Evolutionary conservation across 768 basidiomycete species (phyloP), one percentile per base, ranked within the genome.

Genomic region (Pisolithus tinctorius): DNA sequence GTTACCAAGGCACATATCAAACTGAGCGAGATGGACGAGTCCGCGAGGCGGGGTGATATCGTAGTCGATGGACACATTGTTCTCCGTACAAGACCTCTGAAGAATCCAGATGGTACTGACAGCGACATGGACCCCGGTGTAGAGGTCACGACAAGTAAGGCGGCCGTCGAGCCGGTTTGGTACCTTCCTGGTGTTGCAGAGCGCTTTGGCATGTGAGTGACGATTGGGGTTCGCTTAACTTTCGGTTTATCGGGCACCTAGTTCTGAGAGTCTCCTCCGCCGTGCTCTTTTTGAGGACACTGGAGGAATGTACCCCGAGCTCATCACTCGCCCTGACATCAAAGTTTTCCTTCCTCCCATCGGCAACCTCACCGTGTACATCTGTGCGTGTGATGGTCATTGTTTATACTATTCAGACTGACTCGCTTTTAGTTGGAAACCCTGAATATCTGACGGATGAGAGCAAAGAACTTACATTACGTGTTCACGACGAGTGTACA

Each of bases 101-200:
- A 61, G 48, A 86, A 86, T 45, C 75, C 76, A 17, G 86, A 89
- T 60, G 86, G 86, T 11, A 74, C 76, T 0, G 62, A 62, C 52
- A 82, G 77, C 49, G 67, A 71, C 6, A 78, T 73, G 25, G 76
- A 80, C 50, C 81, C 84, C 7, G 94, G 95, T 6, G 81, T 97
- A 16, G 95, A 98, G 72, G 80, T 97, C 11, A 80, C 73, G 43
- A 80, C 87, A n/a, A 84, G 82, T 64, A 97, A 97, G 71, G 94
- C 93, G 0, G 94, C 95, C 0, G 86, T 97, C 7, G 95, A 97
- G 63, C 95, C 94, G 0, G 93, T 97, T 13, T 97, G 94, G 94
- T 91, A 87, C 65, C 71, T 96, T 1, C 94, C 94, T 41, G 92
- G 93, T 10, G 83, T 98, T 1, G 95, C 95, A 0, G 87, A 90